phyloP scores from a whole-genome alignment of 805 yeast genomes.

The Scheffersomyces lignosus region DNA sequence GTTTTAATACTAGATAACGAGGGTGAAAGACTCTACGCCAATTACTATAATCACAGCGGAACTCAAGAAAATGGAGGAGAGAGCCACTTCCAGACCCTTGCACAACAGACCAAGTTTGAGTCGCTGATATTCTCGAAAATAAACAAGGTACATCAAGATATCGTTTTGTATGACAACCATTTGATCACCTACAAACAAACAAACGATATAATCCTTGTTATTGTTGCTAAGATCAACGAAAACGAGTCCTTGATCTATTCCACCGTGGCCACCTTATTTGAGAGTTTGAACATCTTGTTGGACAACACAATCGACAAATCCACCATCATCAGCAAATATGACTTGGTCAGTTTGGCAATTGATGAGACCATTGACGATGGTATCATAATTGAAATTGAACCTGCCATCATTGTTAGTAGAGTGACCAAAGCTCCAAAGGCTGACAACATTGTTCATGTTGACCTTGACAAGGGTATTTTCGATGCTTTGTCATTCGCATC shows the following conservation, averaged over 20 bases:
- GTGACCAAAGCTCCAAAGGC: conserved; percentile 78
- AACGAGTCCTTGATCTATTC: conserved; percentile 81
- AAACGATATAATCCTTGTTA: conserved; percentile 69
- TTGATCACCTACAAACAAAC: conserved; percentile 84
- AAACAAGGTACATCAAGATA: conserved; percentile 77
- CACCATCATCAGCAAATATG: conserved; percentile 78
- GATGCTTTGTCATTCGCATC: conserved; percentile 88
- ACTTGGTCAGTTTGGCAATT: conserved; percentile 78
- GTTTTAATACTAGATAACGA: conserved; percentile 76
- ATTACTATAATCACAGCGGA: conserved; percentile 57
- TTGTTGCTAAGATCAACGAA: conserved; percentile 76
- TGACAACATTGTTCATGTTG: conserved; percentile 49
- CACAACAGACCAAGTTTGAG: conserved; percentile 79
- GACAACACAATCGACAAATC: conserved; percentile 72
- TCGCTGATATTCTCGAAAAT: conserved; percentile 68
- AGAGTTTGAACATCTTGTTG: conserved; percentile 76
- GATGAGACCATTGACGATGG: conserved; percentile 96
- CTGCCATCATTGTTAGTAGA: conserved; percentile 82
- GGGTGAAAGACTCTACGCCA: conserved; percentile 79
- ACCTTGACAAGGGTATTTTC: conserved; percentile 68
- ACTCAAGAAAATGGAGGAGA: conserved; percentile 10
- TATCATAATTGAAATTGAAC: conserved; percentile 84
- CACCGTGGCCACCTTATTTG: conserved; percentile 73
- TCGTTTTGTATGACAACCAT: conserved; percentile 74
- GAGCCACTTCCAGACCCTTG: conserved; percentile 41